phyloP scores from a whole-genome alignment of 768 basidiomycete species.

The Mycena filopes region DNA sequence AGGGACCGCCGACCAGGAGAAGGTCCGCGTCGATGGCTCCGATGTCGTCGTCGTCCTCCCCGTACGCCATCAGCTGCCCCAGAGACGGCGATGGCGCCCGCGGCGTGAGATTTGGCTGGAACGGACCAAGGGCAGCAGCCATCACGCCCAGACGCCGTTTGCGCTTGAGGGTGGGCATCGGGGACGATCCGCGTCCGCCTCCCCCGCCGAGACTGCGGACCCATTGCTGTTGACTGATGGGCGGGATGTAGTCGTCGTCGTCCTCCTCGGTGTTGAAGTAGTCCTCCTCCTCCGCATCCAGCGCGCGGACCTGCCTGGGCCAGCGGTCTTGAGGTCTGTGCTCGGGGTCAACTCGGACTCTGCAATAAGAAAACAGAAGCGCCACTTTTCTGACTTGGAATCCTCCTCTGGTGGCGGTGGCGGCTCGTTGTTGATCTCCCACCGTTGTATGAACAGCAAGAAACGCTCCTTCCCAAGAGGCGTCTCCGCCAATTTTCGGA shows the following conservation, averaged over 20 bases:
- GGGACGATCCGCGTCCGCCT: constrained; percentile 39
- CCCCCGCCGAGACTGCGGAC: constrained; percentile 40
- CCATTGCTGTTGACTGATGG: constrained; percentile 52
- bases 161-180: constrained; percentile 60
- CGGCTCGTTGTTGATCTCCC: constrained; percentile 94
- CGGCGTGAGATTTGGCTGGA: constrained; percentile 50
- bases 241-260: constrained; percentile 52
- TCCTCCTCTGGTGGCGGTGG: constrained; percentile 64
- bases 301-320: constrained; percentile 56
- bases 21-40: constrained; percentile 38
- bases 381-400: constrained; percentile 62
- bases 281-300: constrained; percentile 87
- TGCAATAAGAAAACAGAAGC: constrained; percentile 13
- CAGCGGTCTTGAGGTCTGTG: constrained; percentile 57
- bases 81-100: constrained; percentile 62
- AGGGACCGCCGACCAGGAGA: constrained; percentile 41
- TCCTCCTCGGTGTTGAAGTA: constrained; percentile 95
- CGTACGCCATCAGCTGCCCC: constrained; percentile 79
- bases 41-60: constrained; percentile 74
- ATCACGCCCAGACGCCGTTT: constrained; percentile 61
- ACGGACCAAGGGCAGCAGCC: constrained; percentile 54
- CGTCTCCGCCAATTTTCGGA: constrained; percentile 71
- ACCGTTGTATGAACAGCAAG: constrained; percentile 76
- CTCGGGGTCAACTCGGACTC: constrained; percentile 24
- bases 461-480: constrained; percentile 76